phyloP scores from a whole-genome alignment of 2,329 filamentous ascomycete species.

The Exophiala sideris region DNA sequence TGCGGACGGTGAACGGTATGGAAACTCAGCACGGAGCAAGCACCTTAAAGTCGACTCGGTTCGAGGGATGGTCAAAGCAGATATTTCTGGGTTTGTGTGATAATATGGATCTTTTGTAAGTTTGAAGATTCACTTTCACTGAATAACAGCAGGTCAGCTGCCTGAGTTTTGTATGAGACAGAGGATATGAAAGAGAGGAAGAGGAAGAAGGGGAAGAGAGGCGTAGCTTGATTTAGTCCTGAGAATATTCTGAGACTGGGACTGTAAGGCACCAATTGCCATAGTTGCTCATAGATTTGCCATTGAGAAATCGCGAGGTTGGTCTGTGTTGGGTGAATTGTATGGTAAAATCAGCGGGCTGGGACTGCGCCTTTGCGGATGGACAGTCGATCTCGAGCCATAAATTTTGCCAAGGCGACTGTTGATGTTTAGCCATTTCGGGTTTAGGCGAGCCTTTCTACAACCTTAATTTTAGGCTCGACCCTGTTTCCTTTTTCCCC shows the following conservation, averaged over 20 bases:
- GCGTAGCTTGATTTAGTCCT: slow-evolving; percentile 36
- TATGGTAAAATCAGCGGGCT: slow-evolving; percentile 15
- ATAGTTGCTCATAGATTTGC: slow-evolving; percentile 14
- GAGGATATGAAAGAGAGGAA: slow-evolving; percentile 25
- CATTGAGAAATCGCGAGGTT: slow-evolving; percentile 29
- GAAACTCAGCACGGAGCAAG: slow-evolving; percentile 21
- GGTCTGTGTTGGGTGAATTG: slow-evolving; percentile 17
- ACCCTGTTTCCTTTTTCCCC: neutral
- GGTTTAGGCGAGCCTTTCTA: neutral
- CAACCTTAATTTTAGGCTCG: neutral
- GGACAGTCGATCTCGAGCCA: neutral
- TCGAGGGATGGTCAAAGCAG: slow-evolving; percentile 13
- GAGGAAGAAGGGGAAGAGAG: slow-evolving; percentile 34
- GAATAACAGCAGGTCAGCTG: slow-evolving; percentile 15
- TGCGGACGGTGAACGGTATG: slow-evolving; percentile 21
- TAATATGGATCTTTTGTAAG: neutral
- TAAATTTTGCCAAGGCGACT: slow-evolving; percentile 1
- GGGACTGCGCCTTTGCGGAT: slow-evolving; percentile 3
- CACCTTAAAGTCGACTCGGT: slow-evolving; percentile 8
- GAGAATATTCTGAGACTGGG: slow-evolving; percentile 21
- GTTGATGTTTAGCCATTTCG: slow-evolving; percentile 4
- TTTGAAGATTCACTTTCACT: neutral
- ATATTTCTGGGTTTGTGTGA: neutral
- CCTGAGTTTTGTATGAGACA: slow-evolving; percentile 12
- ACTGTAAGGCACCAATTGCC: slow-evolving; percentile 17